phyloP scores from a whole-genome alignment of 257 asterid species.

The Plantago ovata region DNA sequence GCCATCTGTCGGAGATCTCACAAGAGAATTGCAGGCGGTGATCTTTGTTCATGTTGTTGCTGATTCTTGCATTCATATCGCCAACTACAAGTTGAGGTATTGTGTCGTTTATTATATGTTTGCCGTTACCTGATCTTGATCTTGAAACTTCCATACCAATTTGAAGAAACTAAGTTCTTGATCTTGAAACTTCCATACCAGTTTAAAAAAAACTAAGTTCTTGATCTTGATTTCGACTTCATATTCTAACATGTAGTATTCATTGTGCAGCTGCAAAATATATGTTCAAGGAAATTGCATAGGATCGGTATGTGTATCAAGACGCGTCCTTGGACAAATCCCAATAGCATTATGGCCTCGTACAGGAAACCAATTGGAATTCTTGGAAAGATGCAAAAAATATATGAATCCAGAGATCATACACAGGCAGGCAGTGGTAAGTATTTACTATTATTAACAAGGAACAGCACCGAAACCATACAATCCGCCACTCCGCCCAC shows the following conservation, averaged over 20 bases:
- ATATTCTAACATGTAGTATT: not conserved
- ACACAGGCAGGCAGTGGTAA: conserved; percentile 30
- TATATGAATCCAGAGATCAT: conserved; percentile 20
- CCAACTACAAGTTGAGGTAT: conserved; percentile 21
- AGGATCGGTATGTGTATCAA: conserved; percentile 17
- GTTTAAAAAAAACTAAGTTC: too few relatives aligned
- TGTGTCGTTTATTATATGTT: too few relatives aligned
- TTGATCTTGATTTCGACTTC: not conserved
- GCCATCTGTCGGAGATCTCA: not conserved
- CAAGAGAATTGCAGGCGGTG: conserved; percentile 11
- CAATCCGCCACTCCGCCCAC: too few relatives aligned
- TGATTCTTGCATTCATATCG: conserved; percentile 15
- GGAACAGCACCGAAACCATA: too few relatives aligned
- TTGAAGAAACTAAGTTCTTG: not conserved
- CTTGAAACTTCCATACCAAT: not conserved
- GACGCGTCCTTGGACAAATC: conserved; percentile 17
- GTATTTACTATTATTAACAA: too few relatives aligned
- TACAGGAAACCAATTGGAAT: not conserved
- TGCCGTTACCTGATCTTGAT: too few relatives aligned
- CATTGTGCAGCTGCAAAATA: conserved; percentile 27
- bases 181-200: too few relatives aligned
- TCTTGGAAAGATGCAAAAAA: conserved; percentile 18
- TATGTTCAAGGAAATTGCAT: conserved; percentile 1
- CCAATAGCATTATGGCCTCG: conserved; percentile 20
- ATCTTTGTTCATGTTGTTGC: conserved; percentile 22